phyloP scores from a whole-genome alignment of 1,284 basidiomycete genomes.

The Fomitiporia mediterranea region DNA sequence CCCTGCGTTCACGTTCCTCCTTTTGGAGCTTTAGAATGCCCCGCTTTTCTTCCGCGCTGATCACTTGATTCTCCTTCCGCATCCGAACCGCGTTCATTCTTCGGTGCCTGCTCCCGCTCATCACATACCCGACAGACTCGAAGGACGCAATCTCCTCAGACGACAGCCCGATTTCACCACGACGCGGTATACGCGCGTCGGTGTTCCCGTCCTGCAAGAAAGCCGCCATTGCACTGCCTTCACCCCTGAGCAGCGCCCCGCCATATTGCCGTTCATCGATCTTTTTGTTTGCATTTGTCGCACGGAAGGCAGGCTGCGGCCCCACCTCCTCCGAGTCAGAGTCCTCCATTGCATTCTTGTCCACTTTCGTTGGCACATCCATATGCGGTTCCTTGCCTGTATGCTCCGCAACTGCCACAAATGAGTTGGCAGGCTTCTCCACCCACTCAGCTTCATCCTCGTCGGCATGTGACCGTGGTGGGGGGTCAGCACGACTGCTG shows the following conservation, averaged over 20 bases:
- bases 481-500: constrained; percentile 28
- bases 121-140: constrained; percentile 94
- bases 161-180: constrained; percentile 95
- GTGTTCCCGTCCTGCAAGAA: constrained; percentile 84
- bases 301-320: constrained; percentile 49
- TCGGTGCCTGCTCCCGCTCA: constrained; percentile 91
- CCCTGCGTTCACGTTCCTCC: constrained; percentile 89
- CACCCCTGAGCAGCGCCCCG: constrained; percentile 84
- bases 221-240: constrained; percentile 95
- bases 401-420: constrained; percentile 16
- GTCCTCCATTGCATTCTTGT: constrained; percentile 29
- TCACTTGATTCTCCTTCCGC: constrained; percentile 98
- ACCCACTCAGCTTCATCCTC: constrained; percentile 67
- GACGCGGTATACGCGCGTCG: constrained; percentile 89
- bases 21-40: constrained; percentile 89
- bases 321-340: constrained; percentile 50
- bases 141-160: constrained; percentile 82
- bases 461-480: constrained; percentile 29
- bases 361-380: constrained; percentile 25
- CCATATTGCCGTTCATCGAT: constrained; percentile 80
- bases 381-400: constrained; percentile 1
- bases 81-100: constrained; percentile 98
- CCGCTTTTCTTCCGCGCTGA: constrained; percentile 95
- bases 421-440: constrained; percentile 48
- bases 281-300: constrained; percentile 39